Conservation (phyloP, 2,329 filamentous ascomycete genomes). For the Coniochaeta pulveracea region DNA sequence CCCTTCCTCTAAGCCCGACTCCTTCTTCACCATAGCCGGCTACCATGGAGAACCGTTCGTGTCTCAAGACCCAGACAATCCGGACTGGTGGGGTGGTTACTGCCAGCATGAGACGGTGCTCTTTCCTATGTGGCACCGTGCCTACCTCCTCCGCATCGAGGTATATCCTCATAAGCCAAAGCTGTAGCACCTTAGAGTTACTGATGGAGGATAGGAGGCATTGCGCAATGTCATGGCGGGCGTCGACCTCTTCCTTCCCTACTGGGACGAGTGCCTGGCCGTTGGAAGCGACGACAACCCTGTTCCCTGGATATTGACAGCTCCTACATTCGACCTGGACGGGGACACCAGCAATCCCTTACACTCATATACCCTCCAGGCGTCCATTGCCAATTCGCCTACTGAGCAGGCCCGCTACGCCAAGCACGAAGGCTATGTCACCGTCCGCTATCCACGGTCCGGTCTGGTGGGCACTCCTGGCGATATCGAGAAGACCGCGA, state of each 20-base stretch:
- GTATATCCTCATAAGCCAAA: no score
- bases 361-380: constrained; percentile 13
- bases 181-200: no score
- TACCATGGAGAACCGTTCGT: constrained; percentile 18
- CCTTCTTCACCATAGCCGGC: constrained; percentile 16
- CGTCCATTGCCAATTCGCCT: constrained; percentile 8
- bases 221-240: constrained; percentile 8
- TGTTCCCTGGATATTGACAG: constrained; percentile 7
- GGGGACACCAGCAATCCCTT: constrained; percentile 11
- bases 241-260: constrained; percentile 10
- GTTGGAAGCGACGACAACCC: neutral
- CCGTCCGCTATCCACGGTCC: constrained; percentile 14
- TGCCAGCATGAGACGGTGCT: constrained; percentile 18
- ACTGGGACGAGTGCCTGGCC: constrained; percentile 11
- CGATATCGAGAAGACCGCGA: constrained; percentile 1
- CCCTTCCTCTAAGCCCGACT: constrained; percentile 9
- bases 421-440: constrained; percentile 12
- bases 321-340: constrained; percentile 3
- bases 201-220: no score
- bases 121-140: constrained; percentile 19
- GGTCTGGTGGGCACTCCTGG: constrained; percentile 12
- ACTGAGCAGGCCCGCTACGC: constrained; percentile 10
- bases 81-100: constrained; percentile 17
- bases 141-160: constrained; percentile 15
- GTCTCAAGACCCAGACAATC: constrained; percentile 9